Percentiles rank a stretch among this genome's conserved stretches.
Evolutionary conservation across 768 basidiomycete species (phyloP).

Genomic region (Asterophora lycoperdoides): DNA sequence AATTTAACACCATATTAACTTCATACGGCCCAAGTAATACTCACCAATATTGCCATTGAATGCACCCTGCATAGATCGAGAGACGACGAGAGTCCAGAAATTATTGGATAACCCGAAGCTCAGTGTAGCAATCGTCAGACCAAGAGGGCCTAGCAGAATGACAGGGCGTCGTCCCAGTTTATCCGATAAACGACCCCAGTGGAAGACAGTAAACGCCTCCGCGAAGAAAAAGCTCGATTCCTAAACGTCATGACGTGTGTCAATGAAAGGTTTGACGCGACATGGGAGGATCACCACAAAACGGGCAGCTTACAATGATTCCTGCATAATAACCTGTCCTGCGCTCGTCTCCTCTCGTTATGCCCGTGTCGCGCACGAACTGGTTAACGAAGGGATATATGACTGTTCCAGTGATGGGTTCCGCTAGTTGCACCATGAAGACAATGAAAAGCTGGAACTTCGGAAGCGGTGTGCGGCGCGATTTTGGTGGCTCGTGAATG

Average conservation of each 20-base stretch:
- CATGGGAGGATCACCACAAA: not conserved
- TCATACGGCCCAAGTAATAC: conserved; percentile 14
- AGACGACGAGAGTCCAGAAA: conserved; percentile 30
- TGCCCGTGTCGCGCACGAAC: conserved; percentile 40
- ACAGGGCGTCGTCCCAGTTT: conserved; percentile 39
- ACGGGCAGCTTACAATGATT: conserved; percentile 33
- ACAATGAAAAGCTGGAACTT: conserved; percentile 36
- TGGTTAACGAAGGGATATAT: conserved; percentile 46
- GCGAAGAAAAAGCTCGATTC: conserved; percentile 43
- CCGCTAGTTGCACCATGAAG: conserved; percentile 37
- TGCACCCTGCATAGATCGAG: conserved; percentile 32
- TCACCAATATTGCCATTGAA: conserved; percentile 38
- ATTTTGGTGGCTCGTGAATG: too few species aligned
- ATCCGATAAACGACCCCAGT: conserved; percentile 43
- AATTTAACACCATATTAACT: not conserved
- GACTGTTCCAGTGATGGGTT: conserved; percentile 41
- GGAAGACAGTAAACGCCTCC: conserved; percentile 39
- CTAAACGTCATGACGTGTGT: conserved; percentile 16
- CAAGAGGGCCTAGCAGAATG: conserved; percentile 38
- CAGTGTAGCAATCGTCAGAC: conserved; percentile 35
- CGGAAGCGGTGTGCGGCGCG: conserved; percentile 33
- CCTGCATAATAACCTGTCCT: conserved; percentile 48
- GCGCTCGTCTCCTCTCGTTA: conserved; percentile 40
- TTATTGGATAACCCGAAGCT: conserved; percentile 39
- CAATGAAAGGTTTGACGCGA: not conserved